phyloP scores from a whole-genome alignment of 345 rosid genomes.

The Odontarrhena argentea region DNA sequence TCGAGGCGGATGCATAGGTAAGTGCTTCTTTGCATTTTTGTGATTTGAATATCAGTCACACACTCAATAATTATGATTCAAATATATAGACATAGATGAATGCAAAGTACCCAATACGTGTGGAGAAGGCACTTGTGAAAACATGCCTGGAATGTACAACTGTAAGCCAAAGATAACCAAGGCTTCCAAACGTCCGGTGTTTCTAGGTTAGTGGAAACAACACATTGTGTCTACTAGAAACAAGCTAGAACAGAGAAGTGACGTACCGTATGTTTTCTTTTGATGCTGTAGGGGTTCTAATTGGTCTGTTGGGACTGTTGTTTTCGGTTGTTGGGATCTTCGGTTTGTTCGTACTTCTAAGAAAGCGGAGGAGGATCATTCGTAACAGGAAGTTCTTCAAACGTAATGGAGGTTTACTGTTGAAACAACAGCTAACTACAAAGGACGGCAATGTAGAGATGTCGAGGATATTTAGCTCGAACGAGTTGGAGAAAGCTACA shows the following conservation, averaged over 20 bases:
- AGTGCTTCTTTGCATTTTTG: background rate
- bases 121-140: slow-evolving; percentile 28
- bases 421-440: slow-evolving; percentile 19
- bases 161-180: slow-evolving; percentile 16
- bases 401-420: slow-evolving; percentile 38
- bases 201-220: slow-evolving; percentile 23
- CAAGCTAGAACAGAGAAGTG: background rate
- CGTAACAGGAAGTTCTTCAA: slow-evolving; percentile 27
- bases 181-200: background rate
- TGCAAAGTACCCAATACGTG: slow-evolving; percentile 23
- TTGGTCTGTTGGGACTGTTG: slow-evolving; percentile 30
- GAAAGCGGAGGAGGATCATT: background rate
- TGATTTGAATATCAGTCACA: background rate
- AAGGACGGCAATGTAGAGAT: slow-evolving; percentile 8
- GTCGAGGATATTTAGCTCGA: slow-evolving; percentile 22
- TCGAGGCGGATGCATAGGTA: slow-evolving; percentile 40
- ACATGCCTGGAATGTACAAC: slow-evolving; percentile 8
- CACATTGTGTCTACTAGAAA: background rate
- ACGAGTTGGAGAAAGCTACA: slow-evolving; percentile 31
- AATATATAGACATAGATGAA: slow-evolving; percentile 27
- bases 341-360: slow-evolving; percentile 4
- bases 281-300: slow-evolving; percentile 28
- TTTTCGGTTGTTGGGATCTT: slow-evolving; percentile 17
- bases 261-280: background rate
- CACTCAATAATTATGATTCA: background rate